phyloP scores from a whole-genome alignment of 2,329 filamentous ascomycete species.

The Alternaria sp. region DNA sequence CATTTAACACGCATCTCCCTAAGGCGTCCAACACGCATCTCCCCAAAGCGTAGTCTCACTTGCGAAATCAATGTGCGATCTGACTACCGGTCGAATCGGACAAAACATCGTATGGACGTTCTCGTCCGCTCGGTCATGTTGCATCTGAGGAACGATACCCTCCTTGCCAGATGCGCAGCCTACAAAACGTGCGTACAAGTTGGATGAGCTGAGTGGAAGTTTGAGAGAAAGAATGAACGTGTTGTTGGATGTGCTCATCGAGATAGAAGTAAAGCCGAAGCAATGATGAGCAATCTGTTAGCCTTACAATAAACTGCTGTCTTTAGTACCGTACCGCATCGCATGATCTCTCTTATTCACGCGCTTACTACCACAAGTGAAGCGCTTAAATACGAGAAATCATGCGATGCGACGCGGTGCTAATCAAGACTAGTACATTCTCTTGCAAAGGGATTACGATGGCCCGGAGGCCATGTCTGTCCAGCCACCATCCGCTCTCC shows the following conservation, averaged over 20 bases:
- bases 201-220: background rate
- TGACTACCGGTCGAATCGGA: background rate
- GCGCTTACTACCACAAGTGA: no score
- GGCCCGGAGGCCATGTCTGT: constrained; percentile 68
- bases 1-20: background rate
- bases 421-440: background rate
- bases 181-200: background rate
- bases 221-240: background rate
- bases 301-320: background rate
- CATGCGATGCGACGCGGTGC: background rate
- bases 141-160: background rate
- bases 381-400: no score
- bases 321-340: background rate
- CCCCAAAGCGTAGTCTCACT: background rate
- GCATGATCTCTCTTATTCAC: background rate
- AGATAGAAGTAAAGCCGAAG: background rate
- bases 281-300: background rate
- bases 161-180: background rate
- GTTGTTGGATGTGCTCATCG: background rate
- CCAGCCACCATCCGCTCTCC: constrained; percentile 71
- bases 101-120: background rate
- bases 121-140: background rate
- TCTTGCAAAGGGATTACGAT: constrained; percentile 1
- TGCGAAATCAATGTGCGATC: background rate
- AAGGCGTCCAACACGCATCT: no score